These are phyloP conservation scores for Ettlia oleoabundans DNA, from an alignment of 139 green algal genomes.

Conservation along the genomic window DNA sequence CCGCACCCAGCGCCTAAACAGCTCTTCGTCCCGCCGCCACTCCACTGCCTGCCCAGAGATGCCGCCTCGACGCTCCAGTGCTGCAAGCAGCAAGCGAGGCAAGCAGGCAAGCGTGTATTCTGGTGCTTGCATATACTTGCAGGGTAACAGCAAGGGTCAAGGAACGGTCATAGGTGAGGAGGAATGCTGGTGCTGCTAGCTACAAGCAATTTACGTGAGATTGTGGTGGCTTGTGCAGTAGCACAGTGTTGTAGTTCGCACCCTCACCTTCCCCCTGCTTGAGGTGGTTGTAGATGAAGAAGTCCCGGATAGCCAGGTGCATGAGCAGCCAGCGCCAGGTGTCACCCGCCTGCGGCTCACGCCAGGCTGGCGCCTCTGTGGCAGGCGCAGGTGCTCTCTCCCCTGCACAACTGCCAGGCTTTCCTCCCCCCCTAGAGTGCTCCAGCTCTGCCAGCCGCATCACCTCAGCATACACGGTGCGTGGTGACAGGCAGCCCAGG, in stretches of 20 bases:
- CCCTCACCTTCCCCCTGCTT: conserved; percentile 59
- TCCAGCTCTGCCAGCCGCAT: not conserved
- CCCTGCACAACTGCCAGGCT: not conserved
- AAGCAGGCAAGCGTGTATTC: not conserved
- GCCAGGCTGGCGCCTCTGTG: too few species aligned
- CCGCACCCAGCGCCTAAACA: conserved; percentile 55
- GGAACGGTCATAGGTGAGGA: too few species aligned
- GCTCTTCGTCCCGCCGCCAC: conserved; percentile 42
- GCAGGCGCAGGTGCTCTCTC: too few species aligned
- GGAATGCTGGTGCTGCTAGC: too few species aligned
- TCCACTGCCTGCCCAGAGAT: not conserved
- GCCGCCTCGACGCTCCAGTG: conserved; percentile 26
- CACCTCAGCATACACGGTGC: conserved; percentile 53
- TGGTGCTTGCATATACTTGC: not conserved
- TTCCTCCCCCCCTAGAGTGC: not conserved
- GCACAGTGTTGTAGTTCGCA: too few species aligned
- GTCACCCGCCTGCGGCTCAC: conserved; percentile 3
- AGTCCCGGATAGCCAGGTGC: conserved; percentile 71
- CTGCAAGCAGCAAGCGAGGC: not conserved
- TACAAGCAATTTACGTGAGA: too few species aligned
- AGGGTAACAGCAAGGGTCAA: not conserved
- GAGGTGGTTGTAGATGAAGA: conserved; percentile 66
- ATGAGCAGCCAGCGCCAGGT: conserved; percentile 54
- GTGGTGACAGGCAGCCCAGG: conserved; percentile 75
- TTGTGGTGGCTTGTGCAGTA: too few species aligned